Evolutionary conservation across 768 basidiomycete genomes (phyloP).

Genomic region (Chlorophyllum brunneum): DNA sequence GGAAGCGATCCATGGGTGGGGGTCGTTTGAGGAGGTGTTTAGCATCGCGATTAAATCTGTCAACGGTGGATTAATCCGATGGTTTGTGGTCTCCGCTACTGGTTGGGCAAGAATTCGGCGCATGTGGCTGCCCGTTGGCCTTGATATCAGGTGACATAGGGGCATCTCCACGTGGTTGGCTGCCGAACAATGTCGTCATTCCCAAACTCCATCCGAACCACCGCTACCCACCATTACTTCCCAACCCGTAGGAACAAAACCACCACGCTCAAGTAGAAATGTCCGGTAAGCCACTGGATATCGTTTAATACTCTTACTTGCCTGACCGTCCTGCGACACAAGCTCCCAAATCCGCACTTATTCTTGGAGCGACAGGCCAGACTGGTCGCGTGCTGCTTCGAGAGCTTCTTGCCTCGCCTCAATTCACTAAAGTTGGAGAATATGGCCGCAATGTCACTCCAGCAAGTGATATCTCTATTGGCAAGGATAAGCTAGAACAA

Average conservation of each 20-base stretch:
- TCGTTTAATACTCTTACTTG: not conserved
- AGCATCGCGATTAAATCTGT: not conserved
- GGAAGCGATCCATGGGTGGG: not conserved
- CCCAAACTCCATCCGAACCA: too few species aligned
- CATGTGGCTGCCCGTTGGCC: too few species aligned
- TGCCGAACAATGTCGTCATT: not conserved
- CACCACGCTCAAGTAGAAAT: too few species aligned
- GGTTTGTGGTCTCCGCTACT: not conserved
- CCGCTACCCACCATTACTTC: too few species aligned
- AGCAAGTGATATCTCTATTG: conserved; percentile 31
- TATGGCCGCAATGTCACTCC: conserved; percentile 64
- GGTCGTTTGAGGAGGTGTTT: not conserved
- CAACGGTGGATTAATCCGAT: not conserved
- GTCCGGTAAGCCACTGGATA: not conserved
- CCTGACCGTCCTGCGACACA: not conserved
- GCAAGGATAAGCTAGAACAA: conserved; percentile 63
- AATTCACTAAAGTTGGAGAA: conserved; percentile 60
- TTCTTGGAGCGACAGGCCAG: conserved; percentile 75
- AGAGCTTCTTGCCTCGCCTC: conserved; percentile 53
- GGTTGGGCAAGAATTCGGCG: not conserved
- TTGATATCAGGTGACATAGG: too few species aligned
- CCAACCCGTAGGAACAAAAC: too few species aligned
- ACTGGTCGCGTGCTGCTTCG: conserved; percentile 58
- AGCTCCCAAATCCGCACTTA: conserved; percentile 48
- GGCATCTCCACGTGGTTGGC: not conserved